These are phyloP conservation scores for Aspergillus ochraceoroseus DNA, from an alignment of 2,329 filamentous ascomycete species.

Conservation along the genomic window DNA sequence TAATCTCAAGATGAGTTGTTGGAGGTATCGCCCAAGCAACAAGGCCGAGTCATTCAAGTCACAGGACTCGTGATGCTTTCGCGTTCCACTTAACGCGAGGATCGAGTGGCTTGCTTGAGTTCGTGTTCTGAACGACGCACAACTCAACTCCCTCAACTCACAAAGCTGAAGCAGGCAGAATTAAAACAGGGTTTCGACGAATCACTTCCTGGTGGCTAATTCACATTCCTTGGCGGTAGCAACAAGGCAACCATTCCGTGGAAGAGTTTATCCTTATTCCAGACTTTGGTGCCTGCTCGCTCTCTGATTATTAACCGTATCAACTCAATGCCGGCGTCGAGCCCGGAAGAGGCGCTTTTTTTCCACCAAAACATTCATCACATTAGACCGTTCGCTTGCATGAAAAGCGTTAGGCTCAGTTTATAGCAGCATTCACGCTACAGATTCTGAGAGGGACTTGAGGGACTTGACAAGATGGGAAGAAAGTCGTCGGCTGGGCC, in stretches of 20 bases:
- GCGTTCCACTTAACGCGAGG: constrained; percentile 42
- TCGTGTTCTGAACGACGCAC: constrained; percentile 9
- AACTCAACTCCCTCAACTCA: neutral
- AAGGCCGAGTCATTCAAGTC: constrained; percentile 18
- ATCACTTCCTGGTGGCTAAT: constrained; percentile 11
- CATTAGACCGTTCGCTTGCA: neutral
- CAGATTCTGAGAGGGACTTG: too few relatives aligned
- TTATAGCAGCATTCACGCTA: too few relatives aligned
- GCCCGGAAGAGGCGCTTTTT: neutral
- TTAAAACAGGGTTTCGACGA: constrained; percentile 5
- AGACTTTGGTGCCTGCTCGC: constrained; percentile 8
- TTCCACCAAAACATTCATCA: neutral
- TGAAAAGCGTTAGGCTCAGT: neutral
- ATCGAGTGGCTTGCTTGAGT: constrained; percentile 14
- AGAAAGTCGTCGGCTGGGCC: constrained; percentile 11
- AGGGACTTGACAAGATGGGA: constrained; percentile 8
- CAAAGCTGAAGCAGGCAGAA: constrained; percentile 1
- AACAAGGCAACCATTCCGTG: constrained; percentile 6
- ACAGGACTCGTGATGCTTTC: constrained; percentile 38
- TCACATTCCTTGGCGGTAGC: constrained; percentile 1
- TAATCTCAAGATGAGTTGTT: neutral
- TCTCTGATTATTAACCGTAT: constrained; percentile 11
- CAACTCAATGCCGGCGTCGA: neutral
- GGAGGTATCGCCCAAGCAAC: neutral
- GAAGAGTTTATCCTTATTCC: constrained; percentile 13